Evolutionary conservation across 1,284 basidiomycete species (phyloP).

Genomic region (Apiotrichum gracile): DNA sequence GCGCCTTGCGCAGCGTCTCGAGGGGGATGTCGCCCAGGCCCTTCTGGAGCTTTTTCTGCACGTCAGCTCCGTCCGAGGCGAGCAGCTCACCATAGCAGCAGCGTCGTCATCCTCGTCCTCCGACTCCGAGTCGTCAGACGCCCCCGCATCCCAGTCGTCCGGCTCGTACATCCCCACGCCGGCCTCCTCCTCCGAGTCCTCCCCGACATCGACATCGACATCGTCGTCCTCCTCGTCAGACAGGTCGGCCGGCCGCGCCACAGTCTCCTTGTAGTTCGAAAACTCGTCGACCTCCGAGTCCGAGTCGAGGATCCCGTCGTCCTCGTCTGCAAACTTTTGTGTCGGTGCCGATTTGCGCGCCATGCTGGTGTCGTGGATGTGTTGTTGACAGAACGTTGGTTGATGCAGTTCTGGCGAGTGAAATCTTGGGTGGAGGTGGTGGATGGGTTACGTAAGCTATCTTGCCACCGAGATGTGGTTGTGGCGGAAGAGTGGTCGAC

Average conservation of each 20-base stretch:
- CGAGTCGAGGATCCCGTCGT: conserved; percentile 33
- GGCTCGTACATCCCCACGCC: conserved; percentile 36
- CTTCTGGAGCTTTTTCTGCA: conserved; percentile 11
- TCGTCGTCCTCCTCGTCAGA: conserved; percentile 52
- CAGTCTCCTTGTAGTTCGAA: conserved; percentile 8
- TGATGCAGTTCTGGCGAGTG: too few species aligned
- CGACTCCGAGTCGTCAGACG: conserved; percentile 30
- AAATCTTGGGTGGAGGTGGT: too few species aligned
- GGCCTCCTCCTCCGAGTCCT: conserved; percentile 53
- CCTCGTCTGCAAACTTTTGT: conserved; percentile 3
- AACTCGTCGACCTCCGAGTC: conserved; percentile 46
- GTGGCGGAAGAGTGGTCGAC: too few species aligned
- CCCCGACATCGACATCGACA: conserved; percentile 52
- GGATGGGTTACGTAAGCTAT: too few species aligned
- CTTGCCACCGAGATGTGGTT: too few species aligned
- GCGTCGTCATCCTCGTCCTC: conserved; percentile 11
- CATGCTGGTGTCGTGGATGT: background rate
- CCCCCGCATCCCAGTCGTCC: conserved; percentile 42
- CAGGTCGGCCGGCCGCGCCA: background rate
- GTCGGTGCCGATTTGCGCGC: background rate
- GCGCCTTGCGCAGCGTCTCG: conserved; percentile 48
- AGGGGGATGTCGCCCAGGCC: conserved; percentile 27
- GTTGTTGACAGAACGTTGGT: background rate
- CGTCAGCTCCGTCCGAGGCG: background rate
- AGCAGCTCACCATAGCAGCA: conserved; percentile 18